Evolutionary conservation across 108 stramenopile genomes (phyloP).

Genomic region (Fistulifera pelliculosa): DNA sequence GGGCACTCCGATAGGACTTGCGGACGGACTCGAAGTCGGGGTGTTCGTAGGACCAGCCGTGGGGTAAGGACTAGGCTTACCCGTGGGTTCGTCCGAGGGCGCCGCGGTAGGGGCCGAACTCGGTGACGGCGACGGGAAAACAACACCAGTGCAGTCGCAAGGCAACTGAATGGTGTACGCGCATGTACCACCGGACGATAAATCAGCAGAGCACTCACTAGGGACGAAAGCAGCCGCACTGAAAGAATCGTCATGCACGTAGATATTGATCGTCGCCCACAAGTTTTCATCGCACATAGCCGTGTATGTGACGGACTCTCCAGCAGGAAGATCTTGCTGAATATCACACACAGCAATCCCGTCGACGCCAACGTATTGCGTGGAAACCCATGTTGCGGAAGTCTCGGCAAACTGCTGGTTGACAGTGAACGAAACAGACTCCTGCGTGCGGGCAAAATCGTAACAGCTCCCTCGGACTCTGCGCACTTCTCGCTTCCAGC

Average conservation of each 20-base stretch:
- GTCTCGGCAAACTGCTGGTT: background rate
- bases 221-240: background rate
- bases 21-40: background rate
- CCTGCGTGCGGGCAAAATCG: background rate
- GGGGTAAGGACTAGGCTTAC: no score
- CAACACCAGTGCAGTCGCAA: no score
- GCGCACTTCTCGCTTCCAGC: no score
- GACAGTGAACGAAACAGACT: background rate
- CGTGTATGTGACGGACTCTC: background rate
- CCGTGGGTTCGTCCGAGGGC: no score
- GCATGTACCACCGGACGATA: no score
- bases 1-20: background rate
- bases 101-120: background rate
- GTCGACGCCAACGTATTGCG: no score
- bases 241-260: constrained; percentile 1
- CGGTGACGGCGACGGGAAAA: background rate
- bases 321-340: background rate
- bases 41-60: no score
- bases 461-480: background rate
- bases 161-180: no score
- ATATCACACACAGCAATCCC: background rate
- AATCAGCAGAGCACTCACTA: background rate
- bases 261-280: background rate
- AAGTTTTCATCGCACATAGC: background rate
- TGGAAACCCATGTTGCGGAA: background rate